Conservation (phyloP, 2,329 filamentous ascomycete species). For the Neoscytalidium dimidiatum region DNA sequence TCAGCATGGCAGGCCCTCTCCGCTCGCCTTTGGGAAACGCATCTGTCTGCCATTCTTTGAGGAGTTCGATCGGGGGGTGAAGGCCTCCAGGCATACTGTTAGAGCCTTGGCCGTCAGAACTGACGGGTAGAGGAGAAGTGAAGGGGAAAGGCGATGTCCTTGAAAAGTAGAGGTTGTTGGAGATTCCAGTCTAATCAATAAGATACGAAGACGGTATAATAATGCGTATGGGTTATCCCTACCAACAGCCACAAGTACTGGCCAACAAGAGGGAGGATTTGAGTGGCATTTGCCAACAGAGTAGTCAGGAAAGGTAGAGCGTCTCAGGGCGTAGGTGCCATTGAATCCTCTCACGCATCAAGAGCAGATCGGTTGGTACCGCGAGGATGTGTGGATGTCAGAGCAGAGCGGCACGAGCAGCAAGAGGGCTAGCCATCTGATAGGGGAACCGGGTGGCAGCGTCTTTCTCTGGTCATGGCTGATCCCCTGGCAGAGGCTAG, state of each 20-base stretch:
- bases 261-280: background rate
- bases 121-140: background rate
- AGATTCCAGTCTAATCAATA: background rate
- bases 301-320: background rate
- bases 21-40: background rate
- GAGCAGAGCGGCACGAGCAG: background rate
- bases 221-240: background rate
- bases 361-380: background rate
- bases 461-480: background rate
- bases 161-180: background rate
- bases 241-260: background rate
- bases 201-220: background rate
- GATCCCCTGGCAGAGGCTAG: background rate
- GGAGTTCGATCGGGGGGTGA: background rate
- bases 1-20: background rate
- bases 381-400: background rate
- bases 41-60: slow-evolving; percentile 2
- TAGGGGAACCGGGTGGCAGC: background rate
- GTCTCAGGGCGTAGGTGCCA: background rate
- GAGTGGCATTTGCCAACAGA: background rate
- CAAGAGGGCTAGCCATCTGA: background rate
- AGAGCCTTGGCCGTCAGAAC: background rate
- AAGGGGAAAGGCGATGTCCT: background rate
- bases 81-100: slow-evolving; percentile 7
- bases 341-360: background rate